Evolutionary conservation across 176 grass and related monocot genomes (phyloP), one percentile per base, ranked within the genome.

Genomic region (Calamus simplicifolius): DNA sequence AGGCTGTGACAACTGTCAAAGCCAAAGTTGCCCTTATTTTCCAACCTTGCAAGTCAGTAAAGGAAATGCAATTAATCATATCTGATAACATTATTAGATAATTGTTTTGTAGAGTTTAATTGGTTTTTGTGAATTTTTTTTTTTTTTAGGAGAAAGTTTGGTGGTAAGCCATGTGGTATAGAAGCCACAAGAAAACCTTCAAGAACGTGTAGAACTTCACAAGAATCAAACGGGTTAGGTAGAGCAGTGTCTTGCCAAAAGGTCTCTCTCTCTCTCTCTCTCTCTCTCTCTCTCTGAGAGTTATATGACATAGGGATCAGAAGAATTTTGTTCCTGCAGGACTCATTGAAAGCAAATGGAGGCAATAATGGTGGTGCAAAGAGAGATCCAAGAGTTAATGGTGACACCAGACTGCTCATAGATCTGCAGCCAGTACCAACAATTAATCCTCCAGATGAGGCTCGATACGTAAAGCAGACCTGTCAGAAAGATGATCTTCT

Each of bases 371-470:
- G 18, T 50, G 49, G 8, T 29, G 54, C 30, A 59, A 71, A 69
- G 59, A 18, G 38, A 52, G 68, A 77, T 48, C 43, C 19, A 67
- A 49, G 56, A 57, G 63, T 14, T 18, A 69, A 77, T 57, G 69
- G 48, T 35, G 80, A 75, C 5, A 50, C 67, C 43, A 62, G 74
- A 63, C 26, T 85, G 50, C 25, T 83, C 64, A 74, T 76, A 19
- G 84, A 83, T 67, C 73, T 80, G 18, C 59, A 79, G 27, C 70
- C 82, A 0, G 26, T 69, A 26, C 69, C 76, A 70, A 51, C 19
- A 63, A 76, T 79, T 25, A 79, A 72, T 49, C 63, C 56, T 2
- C 50, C 50, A 27, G 83, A 73, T 29, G 18, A 18, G 27, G 72
- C 14, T 31, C 52, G 48, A 27, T 19, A 58, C 67, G 17, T 69